These are phyloP conservation scores for Exophiala viscosa DNA, from an alignment of 2,329 filamentous ascomycete genomes.

Conservation along the genomic window DNA sequence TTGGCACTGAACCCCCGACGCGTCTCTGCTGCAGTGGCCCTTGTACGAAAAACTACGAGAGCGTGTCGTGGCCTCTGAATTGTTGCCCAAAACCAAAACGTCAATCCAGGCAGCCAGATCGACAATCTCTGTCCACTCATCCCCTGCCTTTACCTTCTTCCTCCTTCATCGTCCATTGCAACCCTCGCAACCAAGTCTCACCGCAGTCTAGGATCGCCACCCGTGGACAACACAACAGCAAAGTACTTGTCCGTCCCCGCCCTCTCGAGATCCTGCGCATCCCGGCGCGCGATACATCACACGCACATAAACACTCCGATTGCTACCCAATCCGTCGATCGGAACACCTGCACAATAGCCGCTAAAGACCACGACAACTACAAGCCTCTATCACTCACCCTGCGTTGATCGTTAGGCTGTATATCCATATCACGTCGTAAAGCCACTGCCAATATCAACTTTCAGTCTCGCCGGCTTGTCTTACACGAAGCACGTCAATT, in stretches of 20 bases:
- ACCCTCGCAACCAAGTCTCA: slow-evolving; percentile 1
- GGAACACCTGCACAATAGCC: neutral
- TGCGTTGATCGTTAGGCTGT: no score
- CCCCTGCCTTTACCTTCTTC: neutral
- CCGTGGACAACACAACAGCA: slow-evolving; percentile 1
- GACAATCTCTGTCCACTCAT: slow-evolving; percentile 8
- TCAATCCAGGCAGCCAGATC: slow-evolving; percentile 7
- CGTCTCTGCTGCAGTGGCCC: neutral
- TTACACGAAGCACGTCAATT: neutral
- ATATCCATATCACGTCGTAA: no score
- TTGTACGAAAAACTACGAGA: neutral
- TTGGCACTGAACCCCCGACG: neutral
- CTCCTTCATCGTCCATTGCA: slow-evolving; percentile 3
- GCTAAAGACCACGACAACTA: no score
- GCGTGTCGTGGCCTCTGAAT: slow-evolving; percentile 11
- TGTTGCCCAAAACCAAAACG: slow-evolving; percentile 4
- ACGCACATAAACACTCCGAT: neutral
- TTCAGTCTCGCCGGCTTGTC: neutral
- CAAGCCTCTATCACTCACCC: no score
- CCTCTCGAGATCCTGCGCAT: neutral
- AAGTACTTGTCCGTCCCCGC: slow-evolving; percentile 5
- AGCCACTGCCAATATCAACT: neutral
- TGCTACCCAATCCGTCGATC: slow-evolving; percentile 1
- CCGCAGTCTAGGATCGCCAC: slow-evolving; percentile 10
- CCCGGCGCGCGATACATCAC: neutral